Evolutionary conservation across 2,329 filamentous ascomycete genomes (phyloP).

Genomic region (Aspergillus floridensis): DNA sequence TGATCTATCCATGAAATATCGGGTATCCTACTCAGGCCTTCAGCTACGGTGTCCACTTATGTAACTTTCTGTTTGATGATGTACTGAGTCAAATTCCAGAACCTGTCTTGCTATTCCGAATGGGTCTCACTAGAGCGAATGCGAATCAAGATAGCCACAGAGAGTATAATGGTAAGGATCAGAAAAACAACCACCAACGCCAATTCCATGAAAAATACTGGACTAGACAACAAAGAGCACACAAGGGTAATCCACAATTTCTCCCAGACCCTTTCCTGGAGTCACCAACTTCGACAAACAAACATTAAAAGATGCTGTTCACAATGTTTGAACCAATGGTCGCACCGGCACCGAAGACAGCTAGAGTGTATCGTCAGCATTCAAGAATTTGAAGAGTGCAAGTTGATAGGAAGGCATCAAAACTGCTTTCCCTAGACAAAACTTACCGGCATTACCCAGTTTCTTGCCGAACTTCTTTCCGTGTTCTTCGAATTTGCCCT

Average conservation of each 20-base stretch:
- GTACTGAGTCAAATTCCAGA: background rate
- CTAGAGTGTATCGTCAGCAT: conserved; percentile 44
- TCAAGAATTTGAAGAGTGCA: background rate
- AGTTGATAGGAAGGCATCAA: background rate
- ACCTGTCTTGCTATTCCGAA: background rate
- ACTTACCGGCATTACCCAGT: conserved; percentile 67
- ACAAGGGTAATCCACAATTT: background rate
- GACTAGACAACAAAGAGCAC: background rate
- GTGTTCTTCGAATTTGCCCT: conserved; percentile 19
- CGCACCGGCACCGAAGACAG: conserved; percentile 90
- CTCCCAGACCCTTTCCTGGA: background rate
- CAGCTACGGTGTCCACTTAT: too few relatives aligned
- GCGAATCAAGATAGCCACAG: background rate
- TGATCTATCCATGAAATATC: too few relatives aligned
- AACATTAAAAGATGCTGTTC: conserved; percentile 75
- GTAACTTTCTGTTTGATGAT: too few relatives aligned
- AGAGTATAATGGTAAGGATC: conserved; percentile 4
- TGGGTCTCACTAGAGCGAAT: background rate
- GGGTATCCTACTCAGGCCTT: too few relatives aligned
- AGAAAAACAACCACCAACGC: conserved; percentile 32
- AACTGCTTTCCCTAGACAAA: background rate
- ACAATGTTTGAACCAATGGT: conserved; percentile 88
- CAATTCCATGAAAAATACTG: conserved; percentile 27
- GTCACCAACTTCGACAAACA: background rate
- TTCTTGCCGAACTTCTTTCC: conserved; percentile 72